Evolutionary conservation across 805 yeast genomes (phyloP).

Genomic region (Cyberlindnera xylosilytica): DNA sequence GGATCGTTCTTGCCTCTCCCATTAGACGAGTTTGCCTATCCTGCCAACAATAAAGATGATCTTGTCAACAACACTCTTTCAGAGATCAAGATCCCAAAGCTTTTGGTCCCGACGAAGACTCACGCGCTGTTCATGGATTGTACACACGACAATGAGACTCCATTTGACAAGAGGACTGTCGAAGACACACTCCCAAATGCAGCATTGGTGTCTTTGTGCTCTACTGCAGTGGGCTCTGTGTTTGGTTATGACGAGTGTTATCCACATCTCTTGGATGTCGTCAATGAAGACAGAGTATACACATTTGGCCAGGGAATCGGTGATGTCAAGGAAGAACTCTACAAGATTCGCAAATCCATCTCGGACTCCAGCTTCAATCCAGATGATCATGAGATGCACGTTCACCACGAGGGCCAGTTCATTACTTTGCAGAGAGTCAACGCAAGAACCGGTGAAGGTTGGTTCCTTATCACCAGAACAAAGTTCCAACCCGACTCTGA

Average conservation of each 20-base stretch:
- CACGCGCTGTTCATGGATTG: slow-evolving; percentile 98
- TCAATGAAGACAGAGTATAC: slow-evolving; percentile 67
- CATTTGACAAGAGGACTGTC: slow-evolving; percentile 83
- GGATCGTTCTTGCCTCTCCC: slow-evolving; percentile 87
- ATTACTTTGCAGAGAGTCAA: slow-evolving; percentile 87
- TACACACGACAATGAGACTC: slow-evolving; percentile 93
- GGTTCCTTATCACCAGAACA: slow-evolving; percentile 83
- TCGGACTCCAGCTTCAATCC: slow-evolving; percentile 43
- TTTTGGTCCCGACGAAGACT: slow-evolving; percentile 67
- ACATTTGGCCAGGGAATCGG: slow-evolving; percentile 64
- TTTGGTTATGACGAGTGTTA: slow-evolving; percentile 93
- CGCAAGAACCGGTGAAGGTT: slow-evolving; percentile 82
- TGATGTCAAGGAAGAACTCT: slow-evolving; percentile 58
- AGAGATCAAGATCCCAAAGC: slow-evolving; percentile 65
- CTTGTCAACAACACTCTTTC: slow-evolving; percentile 37
- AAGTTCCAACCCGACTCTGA: slow-evolving; percentile 51
- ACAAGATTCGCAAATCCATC: slow-evolving; percentile 54
- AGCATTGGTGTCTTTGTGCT: slow-evolving; percentile 88
- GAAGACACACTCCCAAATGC: slow-evolving; percentile 96
- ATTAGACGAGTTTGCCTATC: slow-evolving; percentile 68
- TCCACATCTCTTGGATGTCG: slow-evolving; percentile 79
- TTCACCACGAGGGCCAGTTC: slow-evolving; percentile 90
- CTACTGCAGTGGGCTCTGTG: slow-evolving; percentile 91
- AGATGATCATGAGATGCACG: slow-evolving; percentile 84
- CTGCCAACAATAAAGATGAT: slow-evolving; percentile 38